Evolutionary conservation across 805 yeast genomes (phyloP), one percentile per base, ranked within the genome.

Genomic region (Cyberlindnera euphorbiiphila): DNA sequence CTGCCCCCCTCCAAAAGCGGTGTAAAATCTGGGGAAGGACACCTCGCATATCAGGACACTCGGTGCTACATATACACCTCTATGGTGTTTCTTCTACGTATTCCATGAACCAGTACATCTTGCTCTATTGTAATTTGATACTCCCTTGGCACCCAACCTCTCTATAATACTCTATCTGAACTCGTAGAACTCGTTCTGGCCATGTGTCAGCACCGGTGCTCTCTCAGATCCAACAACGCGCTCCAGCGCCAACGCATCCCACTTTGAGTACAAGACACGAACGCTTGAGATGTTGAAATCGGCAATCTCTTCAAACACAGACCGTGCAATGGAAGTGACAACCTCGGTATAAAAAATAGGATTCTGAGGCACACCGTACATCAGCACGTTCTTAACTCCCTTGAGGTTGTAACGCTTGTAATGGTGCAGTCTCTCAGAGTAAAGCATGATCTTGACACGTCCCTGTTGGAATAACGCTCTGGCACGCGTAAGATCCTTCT

Each of bases 361-460:
- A 57, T 91, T 88, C 12, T 80, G 68, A 11, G 98, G 98, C 15
- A 85, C 69, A 23, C 82, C 86, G 60, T 87, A 93, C 65, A 93
- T 78, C 6, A 91, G 59, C 13, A 93, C 71, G 39, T 80, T 83
- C 54, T 84, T 81, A 16, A 86, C 95, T 19, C 98, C 98, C 42
- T 72, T 76, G 35, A 93, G 68, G 41, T 85, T 89, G 59, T 74
- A 89, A 36, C 98, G 72, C 47, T 96, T 76, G 66, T 80, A 93
- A 56, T 86, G 93, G 60, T 93, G 98, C 57, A 91, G 66, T 70
- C 98, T 81, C 54, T 91, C 98, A 0, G 97, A 85, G 61, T 91
- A 91, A n/a, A 93, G 62, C 65, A 93, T 58, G 19, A 91, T 71
- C 51, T 84, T 81, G 21, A 68, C 64, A 39, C 79, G 71, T 3